Conservation (phyloP, 2,329 filamentous ascomycete genomes). For the Fusarium tanahbumbuense region DNA sequence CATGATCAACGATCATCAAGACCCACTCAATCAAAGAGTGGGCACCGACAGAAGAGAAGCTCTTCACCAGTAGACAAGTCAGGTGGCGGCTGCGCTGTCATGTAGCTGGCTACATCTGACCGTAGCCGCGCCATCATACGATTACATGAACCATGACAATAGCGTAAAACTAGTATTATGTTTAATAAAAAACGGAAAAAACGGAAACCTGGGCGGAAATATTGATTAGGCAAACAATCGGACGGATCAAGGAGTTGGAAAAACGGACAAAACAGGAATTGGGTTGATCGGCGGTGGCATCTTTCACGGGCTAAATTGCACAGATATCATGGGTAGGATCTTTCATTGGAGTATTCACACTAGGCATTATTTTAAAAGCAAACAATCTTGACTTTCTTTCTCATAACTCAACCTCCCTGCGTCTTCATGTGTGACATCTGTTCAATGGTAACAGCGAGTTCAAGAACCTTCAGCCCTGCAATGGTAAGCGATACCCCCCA, state of each 20-base stretch:
- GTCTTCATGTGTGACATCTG: neutral
- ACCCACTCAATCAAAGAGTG: slow-evolving; percentile 1
- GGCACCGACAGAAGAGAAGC: slow-evolving; percentile 11
- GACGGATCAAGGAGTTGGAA: neutral
- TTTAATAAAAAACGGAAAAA: neutral
- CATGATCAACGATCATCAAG: slow-evolving; percentile 17
- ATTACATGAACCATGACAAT: neutral
- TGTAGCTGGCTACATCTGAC: slow-evolving; percentile 22
- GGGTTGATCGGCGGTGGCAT: neutral
- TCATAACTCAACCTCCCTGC: neutral
- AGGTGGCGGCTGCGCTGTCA: slow-evolving; percentile 22
- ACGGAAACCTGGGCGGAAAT: neutral
- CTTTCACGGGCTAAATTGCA: slow-evolving; percentile 15
- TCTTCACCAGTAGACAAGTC: slow-evolving; percentile 18
- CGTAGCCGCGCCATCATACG: neutral
- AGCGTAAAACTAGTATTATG: neutral
- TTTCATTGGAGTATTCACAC: neutral
- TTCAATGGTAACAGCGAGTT: neutral
- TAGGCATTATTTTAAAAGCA: neutral
- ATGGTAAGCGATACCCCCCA: slow-evolving; percentile 13
- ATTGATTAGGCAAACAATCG: neutral
- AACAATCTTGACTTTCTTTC: neutral
- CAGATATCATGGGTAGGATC: neutral
- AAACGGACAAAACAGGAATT: slow-evolving; percentile 1
- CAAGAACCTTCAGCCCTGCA: slow-evolving; percentile 9